Evolutionary conservation across 768 basidiomycete genomes (phyloP), one percentile per base, ranked within the genome.

Genomic region (Lactarius vividus): DNA sequence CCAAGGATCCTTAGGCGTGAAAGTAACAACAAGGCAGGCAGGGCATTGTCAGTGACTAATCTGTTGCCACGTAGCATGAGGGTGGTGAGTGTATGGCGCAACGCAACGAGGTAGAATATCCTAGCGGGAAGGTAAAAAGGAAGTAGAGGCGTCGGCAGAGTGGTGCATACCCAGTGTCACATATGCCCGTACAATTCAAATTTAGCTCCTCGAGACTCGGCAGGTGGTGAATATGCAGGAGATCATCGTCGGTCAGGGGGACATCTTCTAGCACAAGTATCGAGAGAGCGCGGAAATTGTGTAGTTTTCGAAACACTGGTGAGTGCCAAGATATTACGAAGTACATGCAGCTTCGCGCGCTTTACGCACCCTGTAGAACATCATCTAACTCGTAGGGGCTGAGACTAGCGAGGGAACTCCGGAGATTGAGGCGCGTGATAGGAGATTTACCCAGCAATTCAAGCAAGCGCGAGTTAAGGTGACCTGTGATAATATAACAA

Each of bases 51-150:
- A 64, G 82, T 75, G 71, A 90, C 82, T 56, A 73, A 72, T 16
- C 78, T 79, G 68, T 89, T 89, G 26, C 72, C 73, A 13, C 83
- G 77, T 62, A 89, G 70, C 58, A 81, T 81, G 15, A 90, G 83
- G 46, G 79, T 77, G 28, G 71, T 76, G 37, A 90, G 79, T 33
- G 84, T 81, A 58, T 76, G 78, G 71, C 83, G 85, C 61, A 88
- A 80, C 23, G 84, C 76, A 1, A 85, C 75, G 31, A 90, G 79
- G 35, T 84, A 80, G 68, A 82, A 88, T 29, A 88, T 74, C 11
- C 88, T 89, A 69, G 35, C 54, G 54, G 15, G n/a, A 10, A 59
- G 59, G 40, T n/a, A 42, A 59, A 59, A 11, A 49, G 59, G 26
- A 23, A 40, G 49, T 42, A 20, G 16, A 35, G 33, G 35, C 37